phyloP scores from a whole-genome alignment of 23 red algal species.

The Gracilaria gracilis region DNA sequence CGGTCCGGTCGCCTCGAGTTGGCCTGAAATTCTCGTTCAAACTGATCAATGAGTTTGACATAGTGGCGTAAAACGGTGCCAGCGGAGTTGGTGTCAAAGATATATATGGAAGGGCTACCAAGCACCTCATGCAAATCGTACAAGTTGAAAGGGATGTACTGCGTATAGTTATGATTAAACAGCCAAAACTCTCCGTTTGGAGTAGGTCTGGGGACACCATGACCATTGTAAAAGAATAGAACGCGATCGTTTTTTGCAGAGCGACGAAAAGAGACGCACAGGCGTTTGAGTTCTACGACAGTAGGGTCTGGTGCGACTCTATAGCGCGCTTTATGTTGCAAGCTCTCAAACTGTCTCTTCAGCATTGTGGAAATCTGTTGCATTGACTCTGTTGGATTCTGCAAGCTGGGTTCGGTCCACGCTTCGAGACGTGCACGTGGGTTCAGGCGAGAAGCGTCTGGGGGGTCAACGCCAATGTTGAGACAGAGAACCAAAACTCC shows the following conservation, averaged over 20 bases:
- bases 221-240: constrained; percentile 99
- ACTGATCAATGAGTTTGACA: constrained; percentile 74
- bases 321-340: constrained; percentile 70
- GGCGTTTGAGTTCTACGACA: constrained; percentile 77
- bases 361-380: constrained; percentile 32
- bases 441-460: constrained; percentile 78
- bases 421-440: constrained; percentile 93
- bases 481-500: constrained; percentile 93
- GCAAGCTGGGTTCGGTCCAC: constrained; percentile 89
- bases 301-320: constrained; percentile 81
- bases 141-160: constrained; percentile 95
- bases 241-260: constrained; percentile 89
- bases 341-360: constrained; percentile 71
- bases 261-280: constrained; percentile 79
- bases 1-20: background rate
- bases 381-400: constrained; percentile 66
- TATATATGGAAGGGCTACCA: constrained; percentile 82
- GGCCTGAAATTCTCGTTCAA: constrained; percentile 57
- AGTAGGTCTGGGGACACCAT: constrained; percentile 95
- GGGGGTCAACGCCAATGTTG: constrained; percentile 98
- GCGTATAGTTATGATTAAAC: constrained; percentile 92
- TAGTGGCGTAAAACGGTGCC: constrained; percentile 77
- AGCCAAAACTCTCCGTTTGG: constrained; percentile 99
- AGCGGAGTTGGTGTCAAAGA: constrained; percentile 92
- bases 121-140: constrained; percentile 84